Conservation (phyloP, 345 rosid species). For the Syzygium aromaticum region DNA sequence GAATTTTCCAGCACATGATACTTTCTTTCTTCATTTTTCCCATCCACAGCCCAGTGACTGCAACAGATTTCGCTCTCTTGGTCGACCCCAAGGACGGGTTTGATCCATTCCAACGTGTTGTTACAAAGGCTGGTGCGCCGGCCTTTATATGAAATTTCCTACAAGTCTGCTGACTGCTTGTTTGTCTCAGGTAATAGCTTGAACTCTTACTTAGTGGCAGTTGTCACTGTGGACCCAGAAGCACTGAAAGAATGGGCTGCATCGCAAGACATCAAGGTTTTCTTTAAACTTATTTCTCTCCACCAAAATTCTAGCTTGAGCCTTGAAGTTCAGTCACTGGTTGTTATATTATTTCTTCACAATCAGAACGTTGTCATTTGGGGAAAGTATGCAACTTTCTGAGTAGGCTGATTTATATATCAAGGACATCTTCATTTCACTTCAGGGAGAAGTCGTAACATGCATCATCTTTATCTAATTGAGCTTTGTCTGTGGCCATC, state of each 20-base stretch:
- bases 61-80: neutral
- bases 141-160: neutral
- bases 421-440: neutral
- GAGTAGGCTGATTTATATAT: neutral
- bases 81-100: neutral
- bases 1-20: neutral
- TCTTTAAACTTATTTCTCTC: neutral
- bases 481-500: neutral
- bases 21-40: neutral
- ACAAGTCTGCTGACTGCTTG: slow-evolving; percentile 1
- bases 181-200: slow-evolving; percentile 74
- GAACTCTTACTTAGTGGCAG: slow-evolving; percentile 64
- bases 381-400: neutral
- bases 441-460: neutral
- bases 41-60: neutral
- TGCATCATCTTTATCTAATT: neutral
- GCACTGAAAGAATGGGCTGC: slow-evolving; percentile 71
- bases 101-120: neutral
- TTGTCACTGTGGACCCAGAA: slow-evolving; percentile 71
- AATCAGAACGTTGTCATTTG: neutral
- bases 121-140: neutral
- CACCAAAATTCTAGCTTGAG: neutral
- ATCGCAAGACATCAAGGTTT: slow-evolving; percentile 62
- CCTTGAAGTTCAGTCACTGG: neutral
- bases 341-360: neutral